phyloP scores from a whole-genome alignment of 2,329 filamentous ascomycete genomes.

The Coniochaeta ligniaria region DNA sequence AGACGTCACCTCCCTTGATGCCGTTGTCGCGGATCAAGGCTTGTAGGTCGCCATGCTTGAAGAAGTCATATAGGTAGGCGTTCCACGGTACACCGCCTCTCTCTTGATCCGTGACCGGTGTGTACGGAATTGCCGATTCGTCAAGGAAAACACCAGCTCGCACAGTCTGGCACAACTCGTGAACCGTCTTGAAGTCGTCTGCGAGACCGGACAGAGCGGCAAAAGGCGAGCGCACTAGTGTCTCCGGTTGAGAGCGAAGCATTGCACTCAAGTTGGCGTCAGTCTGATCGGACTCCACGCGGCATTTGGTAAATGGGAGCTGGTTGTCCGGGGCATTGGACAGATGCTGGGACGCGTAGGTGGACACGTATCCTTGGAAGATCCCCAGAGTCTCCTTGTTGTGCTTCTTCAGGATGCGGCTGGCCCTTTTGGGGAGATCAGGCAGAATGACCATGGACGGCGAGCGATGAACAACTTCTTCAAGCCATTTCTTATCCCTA shows the following conservation, averaged over 20 bases:
- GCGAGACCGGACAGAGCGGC: conserved; percentile 62
- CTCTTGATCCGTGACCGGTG: conserved; percentile 54
- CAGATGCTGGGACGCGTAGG: conserved; percentile 60
- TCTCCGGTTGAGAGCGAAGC: conserved; percentile 25
- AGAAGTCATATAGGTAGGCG: conserved; percentile 69
- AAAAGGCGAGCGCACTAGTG: conserved; percentile 58
- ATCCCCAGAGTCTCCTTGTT: conserved; percentile 59
- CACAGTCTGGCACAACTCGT: conserved; percentile 59
- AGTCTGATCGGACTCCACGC: conserved; percentile 28
- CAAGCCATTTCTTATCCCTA: conserved; percentile 35
- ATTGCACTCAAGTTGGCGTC: conserved; percentile 6
- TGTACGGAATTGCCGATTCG: conserved; percentile 62
- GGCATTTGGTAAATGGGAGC: conserved; percentile 51
- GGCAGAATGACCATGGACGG: conserved; percentile 62
- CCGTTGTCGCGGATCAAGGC: conserved; percentile 58
- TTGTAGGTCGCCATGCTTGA: conserved; percentile 59
- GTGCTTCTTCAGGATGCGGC: conserved; percentile 48
- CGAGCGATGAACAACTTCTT: conserved; percentile 44
- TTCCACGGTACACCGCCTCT: conserved; percentile 44
- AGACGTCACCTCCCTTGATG: conserved; percentile 60
- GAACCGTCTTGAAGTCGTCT: conserved; percentile 57
- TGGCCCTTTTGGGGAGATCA: conserved; percentile 49
- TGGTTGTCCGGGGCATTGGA: conserved; percentile 36
- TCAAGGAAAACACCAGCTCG: conserved; percentile 69
- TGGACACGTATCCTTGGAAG: conserved; percentile 62